A percentile compares a stretch with the other conserved stretches of the same genome.
phyloP scores from a whole-genome alignment of 306 rosid genomes.

The Vicia faba region DNA sequence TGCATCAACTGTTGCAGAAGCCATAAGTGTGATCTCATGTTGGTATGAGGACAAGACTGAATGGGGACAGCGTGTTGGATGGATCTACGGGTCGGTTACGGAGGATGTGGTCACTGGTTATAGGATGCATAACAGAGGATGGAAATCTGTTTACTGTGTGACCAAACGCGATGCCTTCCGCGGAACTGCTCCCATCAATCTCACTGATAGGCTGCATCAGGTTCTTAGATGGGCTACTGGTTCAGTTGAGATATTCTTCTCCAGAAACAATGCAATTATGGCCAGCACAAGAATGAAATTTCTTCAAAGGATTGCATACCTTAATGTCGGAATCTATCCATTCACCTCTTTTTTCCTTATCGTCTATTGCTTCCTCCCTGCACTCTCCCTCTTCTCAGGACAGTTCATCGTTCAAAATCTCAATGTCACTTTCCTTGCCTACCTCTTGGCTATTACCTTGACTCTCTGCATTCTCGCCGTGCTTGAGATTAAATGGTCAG shows the following conservation, averaged over 20 bases:
- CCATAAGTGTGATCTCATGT: constrained; percentile 92
- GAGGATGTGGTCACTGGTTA: constrained; percentile 98
- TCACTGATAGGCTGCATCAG: constrained; percentile 91
- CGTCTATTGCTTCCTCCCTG: constrained; percentile 96
- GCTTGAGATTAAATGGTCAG: constrained; percentile 94
- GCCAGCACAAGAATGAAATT: constrained; percentile 88
- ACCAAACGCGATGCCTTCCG: constrained; percentile 97
- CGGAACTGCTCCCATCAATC: constrained; percentile 95
- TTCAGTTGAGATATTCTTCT: constrained; percentile 94
- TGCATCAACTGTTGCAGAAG: constrained; percentile 95
- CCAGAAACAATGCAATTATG: constrained; percentile 85
- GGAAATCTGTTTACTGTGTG: constrained; percentile 95
- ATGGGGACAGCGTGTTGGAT: constrained; percentile 97
- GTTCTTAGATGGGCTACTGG: constrained; percentile 99
- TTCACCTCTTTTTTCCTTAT: constrained; percentile 92
- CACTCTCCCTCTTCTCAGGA: constrained; percentile 94
- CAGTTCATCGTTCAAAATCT: constrained; percentile 92
- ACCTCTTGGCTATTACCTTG: constrained; percentile 71
- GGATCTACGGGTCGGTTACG: constrained; percentile 98
- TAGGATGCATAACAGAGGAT: constrained; percentile 95
- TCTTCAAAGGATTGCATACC: constrained; percentile 85
- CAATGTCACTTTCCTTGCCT: constrained; percentile 77
- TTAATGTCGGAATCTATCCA: constrained; percentile 96
- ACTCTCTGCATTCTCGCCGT: constrained; percentile 84
- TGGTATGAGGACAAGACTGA: constrained; percentile 98